These are phyloP conservation scores for Auricularia auricula-judae DNA, from an alignment of 768 basidiomycete species.

Conservation along the genomic window DNA sequence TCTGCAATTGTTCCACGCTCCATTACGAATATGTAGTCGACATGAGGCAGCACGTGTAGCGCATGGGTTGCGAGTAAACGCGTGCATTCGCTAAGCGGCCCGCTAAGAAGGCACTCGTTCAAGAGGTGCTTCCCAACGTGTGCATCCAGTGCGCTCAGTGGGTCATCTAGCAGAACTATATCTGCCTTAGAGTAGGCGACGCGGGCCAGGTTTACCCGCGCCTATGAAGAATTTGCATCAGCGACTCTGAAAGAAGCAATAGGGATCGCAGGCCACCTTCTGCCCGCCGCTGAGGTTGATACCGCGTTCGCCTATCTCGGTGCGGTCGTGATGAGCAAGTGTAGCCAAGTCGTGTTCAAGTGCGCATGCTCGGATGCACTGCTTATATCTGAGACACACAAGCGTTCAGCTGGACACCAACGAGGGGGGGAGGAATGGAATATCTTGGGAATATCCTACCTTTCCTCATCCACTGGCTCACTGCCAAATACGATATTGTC, in stretches of 20 bases:
- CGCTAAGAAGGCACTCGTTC: constrained; percentile 47
- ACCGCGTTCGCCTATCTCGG: constrained; percentile 71
- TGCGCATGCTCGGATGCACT: constrained; percentile 53
- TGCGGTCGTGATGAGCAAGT: constrained; percentile 56
- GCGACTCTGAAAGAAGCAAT: background rate
- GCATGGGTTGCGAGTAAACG: constrained; percentile 53
- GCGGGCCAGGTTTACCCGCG: constrained; percentile 62
- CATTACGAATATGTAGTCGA: constrained; percentile 55
- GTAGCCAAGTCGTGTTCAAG: constrained; percentile 61
- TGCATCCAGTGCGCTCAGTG: constrained; percentile 69
- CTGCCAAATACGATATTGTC: constrained; percentile 71
- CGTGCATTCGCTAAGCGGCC: constrained; percentile 43
- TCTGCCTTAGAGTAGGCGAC: constrained; percentile 67
- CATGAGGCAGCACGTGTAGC: constrained; percentile 44
- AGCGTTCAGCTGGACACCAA: no score
- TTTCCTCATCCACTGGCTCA: constrained; percentile 41
- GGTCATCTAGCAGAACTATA: constrained; percentile 72
- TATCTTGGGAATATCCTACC: constrained; percentile 17
- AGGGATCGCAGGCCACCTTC: constrained; percentile 14
- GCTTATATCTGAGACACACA: constrained; percentile 32
- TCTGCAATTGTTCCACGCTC: constrained; percentile 48
- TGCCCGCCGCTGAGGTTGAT: constrained; percentile 40
- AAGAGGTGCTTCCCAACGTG: constrained; percentile 60
- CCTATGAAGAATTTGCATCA: constrained; percentile 26
- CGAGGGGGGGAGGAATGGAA: constrained; percentile 2